Evolutionary conservation across 305 asterid genomes (phyloP).

Genomic region (Fraxinus nigra): DNA sequence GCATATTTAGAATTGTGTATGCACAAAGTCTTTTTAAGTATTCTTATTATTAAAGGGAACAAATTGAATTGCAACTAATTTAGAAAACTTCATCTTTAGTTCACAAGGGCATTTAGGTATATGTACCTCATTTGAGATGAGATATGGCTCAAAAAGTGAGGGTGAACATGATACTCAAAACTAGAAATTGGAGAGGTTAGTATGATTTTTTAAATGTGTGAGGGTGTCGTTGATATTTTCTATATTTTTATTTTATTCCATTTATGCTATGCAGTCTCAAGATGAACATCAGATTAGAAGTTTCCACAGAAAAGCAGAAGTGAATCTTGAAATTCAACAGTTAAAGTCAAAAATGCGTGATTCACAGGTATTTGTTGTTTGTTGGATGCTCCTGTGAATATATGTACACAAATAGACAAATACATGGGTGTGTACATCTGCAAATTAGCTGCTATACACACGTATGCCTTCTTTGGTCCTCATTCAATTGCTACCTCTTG

Average conservation of each 20-base stretch:
- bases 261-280: conserved; percentile 57
- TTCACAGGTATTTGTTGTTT: conserved; percentile 60
- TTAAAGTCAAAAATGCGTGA: conserved; percentile 91
- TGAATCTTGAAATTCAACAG: conserved; percentile 93
- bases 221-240: background rate
- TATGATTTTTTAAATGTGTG: background rate
- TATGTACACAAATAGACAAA: no score
- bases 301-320: conserved; percentile 93
- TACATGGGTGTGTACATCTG: no score
- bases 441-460: background rate
- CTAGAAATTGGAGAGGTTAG: background rate
- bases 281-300: conserved; percentile 73
- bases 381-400: conserved; percentile 3
- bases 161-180: background rate
- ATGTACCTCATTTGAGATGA: background rate
- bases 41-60: background rate
- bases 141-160: background rate
- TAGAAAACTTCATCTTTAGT: background rate
- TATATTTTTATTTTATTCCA: conserved; percentile 10
- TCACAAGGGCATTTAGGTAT: background rate
- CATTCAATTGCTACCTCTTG: conserved; percentile 9
- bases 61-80: background rate
- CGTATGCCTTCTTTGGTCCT: background rate
- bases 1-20: background rate
- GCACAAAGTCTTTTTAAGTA: background rate